phyloP scores from a whole-genome alignment of 306 rosid species.

The Cucurbita ficifolia region DNA sequence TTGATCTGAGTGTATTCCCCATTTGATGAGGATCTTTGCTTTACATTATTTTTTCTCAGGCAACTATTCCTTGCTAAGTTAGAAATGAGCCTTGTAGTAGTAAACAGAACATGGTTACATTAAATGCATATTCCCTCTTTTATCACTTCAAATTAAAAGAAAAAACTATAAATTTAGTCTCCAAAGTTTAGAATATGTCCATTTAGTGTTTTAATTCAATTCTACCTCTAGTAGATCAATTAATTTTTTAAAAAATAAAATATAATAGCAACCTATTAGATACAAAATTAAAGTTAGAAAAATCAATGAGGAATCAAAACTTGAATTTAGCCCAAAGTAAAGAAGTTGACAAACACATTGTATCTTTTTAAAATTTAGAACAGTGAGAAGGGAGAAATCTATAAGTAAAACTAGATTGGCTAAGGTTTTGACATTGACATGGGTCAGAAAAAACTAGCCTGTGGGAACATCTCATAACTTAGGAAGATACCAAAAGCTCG shows the following conservation, averaged over 20 bases:
- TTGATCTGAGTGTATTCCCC: background rate
- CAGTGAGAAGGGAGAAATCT: background rate
- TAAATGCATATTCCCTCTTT: background rate
- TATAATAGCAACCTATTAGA: too few species aligned
- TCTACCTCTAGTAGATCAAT: too few species aligned
- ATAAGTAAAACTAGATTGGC: background rate
- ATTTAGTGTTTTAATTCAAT: too few species aligned
- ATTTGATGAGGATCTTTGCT: background rate
- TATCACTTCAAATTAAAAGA: background rate
- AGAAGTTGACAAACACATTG: background rate
- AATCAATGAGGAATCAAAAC: too few species aligned
- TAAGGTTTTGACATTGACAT: background rate
- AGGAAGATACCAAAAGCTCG: background rate
- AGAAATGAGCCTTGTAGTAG: background rate
- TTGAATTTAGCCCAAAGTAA: background rate
- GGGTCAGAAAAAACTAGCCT: background rate
- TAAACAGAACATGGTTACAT: background rate
- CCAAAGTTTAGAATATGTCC: too few species aligned
- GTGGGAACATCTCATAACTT: background rate
- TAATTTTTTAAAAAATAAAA: too few species aligned
- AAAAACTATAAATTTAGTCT: too few species aligned
- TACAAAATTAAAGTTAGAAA: too few species aligned
- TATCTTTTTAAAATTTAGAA: background rate
- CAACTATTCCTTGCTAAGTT: background rate
- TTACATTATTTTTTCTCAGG: background rate